Conservation (phyloP, 2,329 filamentous ascomycete species). For the Exophiala sp. region DNA sequence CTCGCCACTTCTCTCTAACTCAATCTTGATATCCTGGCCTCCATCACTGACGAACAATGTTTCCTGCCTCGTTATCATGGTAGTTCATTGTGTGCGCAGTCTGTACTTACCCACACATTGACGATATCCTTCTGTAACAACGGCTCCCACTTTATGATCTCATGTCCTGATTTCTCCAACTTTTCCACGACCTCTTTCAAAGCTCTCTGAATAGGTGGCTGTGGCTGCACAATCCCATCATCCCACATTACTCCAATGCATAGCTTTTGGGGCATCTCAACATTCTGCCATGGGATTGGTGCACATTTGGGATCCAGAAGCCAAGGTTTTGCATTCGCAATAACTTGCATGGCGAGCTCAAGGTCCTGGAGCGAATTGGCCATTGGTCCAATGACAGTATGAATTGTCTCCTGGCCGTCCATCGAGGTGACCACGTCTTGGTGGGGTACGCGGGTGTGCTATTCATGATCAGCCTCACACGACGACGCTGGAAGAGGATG, state of each 20-base stretch:
- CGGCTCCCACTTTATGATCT: too few species aligned
- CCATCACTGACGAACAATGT: too few species aligned
- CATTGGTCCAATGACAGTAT: conserved; percentile 52
- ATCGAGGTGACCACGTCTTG: conserved; percentile 26
- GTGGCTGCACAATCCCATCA: conserved; percentile 62
- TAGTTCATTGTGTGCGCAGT: too few species aligned
- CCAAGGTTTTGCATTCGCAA: conserved; percentile 49
- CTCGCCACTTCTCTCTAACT: background rate
- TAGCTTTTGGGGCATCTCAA: conserved; percentile 35
- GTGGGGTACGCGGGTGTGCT: conserved; percentile 8
- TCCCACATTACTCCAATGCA: conserved; percentile 61
- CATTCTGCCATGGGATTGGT: conserved; percentile 50
- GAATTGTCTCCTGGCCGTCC: conserved; percentile 32
- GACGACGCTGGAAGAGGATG: too few species aligned
- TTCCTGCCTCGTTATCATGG: too few species aligned
- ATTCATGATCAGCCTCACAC: too few species aligned
- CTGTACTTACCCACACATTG: too few species aligned
- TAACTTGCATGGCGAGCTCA: conserved; percentile 40
- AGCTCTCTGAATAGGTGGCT: conserved; percentile 58
- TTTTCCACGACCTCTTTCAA: conserved; percentile 44
- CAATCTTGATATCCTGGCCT: too few species aligned
- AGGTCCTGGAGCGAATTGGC: conserved; percentile 51
- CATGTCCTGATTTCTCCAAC: conserved; percentile 34
- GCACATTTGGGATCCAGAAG: conserved; percentile 48
- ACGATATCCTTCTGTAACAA: too few species aligned